These are phyloP conservation scores for Nannochloropsis granulata DNA, from an alignment of 108 stramenopile genomes.

Conservation along the genomic window DNA sequence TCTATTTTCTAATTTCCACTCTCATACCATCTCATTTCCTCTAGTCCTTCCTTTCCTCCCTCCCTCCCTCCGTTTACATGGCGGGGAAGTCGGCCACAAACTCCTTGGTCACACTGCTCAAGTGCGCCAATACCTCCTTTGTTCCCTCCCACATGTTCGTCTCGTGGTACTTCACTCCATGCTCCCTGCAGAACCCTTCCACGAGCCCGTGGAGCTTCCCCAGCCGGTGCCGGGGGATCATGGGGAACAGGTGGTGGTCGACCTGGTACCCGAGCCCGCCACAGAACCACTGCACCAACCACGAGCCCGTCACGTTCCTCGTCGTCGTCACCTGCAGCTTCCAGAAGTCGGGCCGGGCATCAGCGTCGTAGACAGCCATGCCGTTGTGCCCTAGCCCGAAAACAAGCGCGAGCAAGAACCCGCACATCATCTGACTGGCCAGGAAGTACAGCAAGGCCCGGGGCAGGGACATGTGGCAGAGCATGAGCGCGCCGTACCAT, in stretches of 20 bases:
- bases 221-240: constrained; percentile 84
- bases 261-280: constrained; percentile 97
- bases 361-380: constrained; percentile 89
- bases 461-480: constrained; percentile 36
- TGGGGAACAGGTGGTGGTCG: constrained; percentile 98
- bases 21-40: neutral
- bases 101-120: constrained; percentile 17
- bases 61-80: constrained; percentile 18
- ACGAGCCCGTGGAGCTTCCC: constrained; percentile 69
- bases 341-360: constrained; percentile 91
- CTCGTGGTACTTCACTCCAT: constrained; percentile 70
- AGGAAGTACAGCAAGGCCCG: constrained; percentile 35
- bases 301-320: constrained; percentile 72
- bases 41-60: neutral
- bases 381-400: constrained; percentile 99
- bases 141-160: constrained; percentile 28
- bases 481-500: constrained; percentile 54
- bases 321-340: constrained; percentile 96
- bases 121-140: constrained; percentile 29
- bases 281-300: constrained; percentile 95
- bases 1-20: too few relatives aligned
- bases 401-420: constrained; percentile 83
- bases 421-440: constrained; percentile 61
- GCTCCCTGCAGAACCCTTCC: constrained; percentile 85
- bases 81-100: constrained; percentile 39